Evolutionary conservation across 176 grass and related monocot species (phyloP).

Genomic region (Triticum dicoccoides): DNA sequence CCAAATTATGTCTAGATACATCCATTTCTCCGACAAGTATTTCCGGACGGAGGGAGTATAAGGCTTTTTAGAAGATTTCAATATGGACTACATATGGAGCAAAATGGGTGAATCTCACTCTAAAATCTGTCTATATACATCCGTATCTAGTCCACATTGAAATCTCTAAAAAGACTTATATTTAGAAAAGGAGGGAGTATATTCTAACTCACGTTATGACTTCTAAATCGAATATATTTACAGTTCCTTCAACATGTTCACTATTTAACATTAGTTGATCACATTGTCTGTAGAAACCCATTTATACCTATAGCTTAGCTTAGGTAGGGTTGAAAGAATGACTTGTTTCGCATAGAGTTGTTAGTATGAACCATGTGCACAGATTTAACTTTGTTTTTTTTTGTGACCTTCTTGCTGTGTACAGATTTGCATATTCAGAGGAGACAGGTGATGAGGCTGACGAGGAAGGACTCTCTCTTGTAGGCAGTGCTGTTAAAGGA

Average conservation of each 20-base stretch:
- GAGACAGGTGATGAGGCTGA: constrained; percentile 81
- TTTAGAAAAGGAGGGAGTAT: too few relatives aligned
- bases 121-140: too few relatives aligned
- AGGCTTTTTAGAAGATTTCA: too few relatives aligned
- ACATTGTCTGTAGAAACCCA: background rate
- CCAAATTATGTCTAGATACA: too few relatives aligned
- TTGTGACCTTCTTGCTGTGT: constrained; percentile 24
- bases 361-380: background rate
- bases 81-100: too few relatives aligned
- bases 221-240: background rate
- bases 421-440: constrained; percentile 91
- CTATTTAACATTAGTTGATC: background rate
- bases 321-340: constrained; percentile 8
- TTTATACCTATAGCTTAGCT: background rate
- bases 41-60: too few relatives aligned
- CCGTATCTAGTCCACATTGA: too few relatives aligned
- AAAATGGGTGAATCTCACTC: too few relatives aligned
- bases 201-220: background rate
- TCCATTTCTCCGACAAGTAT: too few relatives aligned
- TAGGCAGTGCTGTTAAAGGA: constrained; percentile 69
- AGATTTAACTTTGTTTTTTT: constrained; percentile 7
- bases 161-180: too few relatives aligned
- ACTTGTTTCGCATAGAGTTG: background rate
- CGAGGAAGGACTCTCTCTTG: constrained; percentile 88
- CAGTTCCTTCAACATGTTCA: constrained; percentile 7